Percentiles rank a stretch among this genome's conserved stretches.
These are phyloP conservation scores for Ustulina deusta DNA, from an alignment of 2,329 filamentous ascomycete species.

Conservation along the genomic window DNA sequence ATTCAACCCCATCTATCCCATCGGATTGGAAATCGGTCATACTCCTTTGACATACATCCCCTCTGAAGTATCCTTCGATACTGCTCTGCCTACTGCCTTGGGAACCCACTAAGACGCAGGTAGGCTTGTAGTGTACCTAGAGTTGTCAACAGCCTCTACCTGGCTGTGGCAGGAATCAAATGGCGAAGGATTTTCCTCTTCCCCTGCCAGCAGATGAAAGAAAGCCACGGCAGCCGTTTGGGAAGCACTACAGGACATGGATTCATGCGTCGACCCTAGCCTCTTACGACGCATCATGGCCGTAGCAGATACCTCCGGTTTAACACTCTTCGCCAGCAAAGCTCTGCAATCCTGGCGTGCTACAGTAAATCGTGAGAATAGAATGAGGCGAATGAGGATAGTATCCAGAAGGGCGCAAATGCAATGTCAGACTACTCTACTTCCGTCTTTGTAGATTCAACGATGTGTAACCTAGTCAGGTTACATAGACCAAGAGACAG, in stretches of 20 bases:
- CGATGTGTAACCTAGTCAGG: background rate
- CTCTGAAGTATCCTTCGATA: background rate
- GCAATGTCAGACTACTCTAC: background rate
- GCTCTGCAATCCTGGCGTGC: background rate
- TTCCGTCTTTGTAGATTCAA: background rate
- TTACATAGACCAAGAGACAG: conserved; percentile 9
- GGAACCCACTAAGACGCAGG: background rate
- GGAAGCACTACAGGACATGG: conserved; percentile 38
- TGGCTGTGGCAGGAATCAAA: conserved; percentile 33
- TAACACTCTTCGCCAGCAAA: background rate
- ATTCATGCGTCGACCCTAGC: conserved; percentile 37
- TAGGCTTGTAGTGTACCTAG: background rate
- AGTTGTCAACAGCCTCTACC: background rate
- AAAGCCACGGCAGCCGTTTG: conserved; percentile 35
- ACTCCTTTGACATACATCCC: background rate
- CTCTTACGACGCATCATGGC: conserved; percentile 25
- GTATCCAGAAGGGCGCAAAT: background rate
- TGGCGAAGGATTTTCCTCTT: conserved; percentile 33
- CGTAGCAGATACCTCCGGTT: conserved; percentile 11
- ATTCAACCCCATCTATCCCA: background rate
- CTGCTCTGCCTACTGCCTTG: background rate
- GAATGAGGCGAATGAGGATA: background rate
- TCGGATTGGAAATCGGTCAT: background rate
- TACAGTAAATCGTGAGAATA: background rate
- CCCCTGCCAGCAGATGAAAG: conserved; percentile 31